phyloP scores from a whole-genome alignment of 768 basidiomycete species.

The Boletus reticulatus region DNA sequence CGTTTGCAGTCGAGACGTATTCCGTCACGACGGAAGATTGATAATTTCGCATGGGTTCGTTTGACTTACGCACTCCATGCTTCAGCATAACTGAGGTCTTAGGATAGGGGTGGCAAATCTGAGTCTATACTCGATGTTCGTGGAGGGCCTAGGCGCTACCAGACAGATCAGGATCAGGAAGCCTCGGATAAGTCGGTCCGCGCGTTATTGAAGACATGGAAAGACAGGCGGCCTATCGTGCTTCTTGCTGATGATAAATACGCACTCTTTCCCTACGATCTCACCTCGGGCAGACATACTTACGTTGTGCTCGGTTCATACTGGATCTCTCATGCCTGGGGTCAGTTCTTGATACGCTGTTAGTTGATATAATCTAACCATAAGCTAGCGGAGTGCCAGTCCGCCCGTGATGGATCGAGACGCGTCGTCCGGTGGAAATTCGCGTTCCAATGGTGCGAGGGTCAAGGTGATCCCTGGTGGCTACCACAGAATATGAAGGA shows the following conservation, averaged over 20 bases:
- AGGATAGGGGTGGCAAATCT: slow-evolving; percentile 62
- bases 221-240: slow-evolving; percentile 55
- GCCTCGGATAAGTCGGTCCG: slow-evolving; percentile 69
- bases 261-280: slow-evolving; percentile 67
- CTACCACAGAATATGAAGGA: slow-evolving; percentile 9
- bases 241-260: slow-evolving; percentile 78
- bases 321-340: slow-evolving; percentile 63
- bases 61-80: not conserved
- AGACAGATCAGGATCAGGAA: slow-evolving; percentile 61
- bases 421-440: slow-evolving; percentile 79
- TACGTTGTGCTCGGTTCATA: slow-evolving; percentile 61
- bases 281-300: slow-evolving; percentile 45
- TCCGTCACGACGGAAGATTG: slow-evolving; percentile 59
- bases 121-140: slow-evolving; percentile 48
- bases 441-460: slow-evolving; percentile 80
- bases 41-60: slow-evolving; percentile 84
- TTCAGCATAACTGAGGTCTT: not conserved
- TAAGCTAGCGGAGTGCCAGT: slow-evolving; percentile 56
- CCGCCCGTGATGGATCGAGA: slow-evolving; percentile 43
- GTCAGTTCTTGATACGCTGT: slow-evolving; percentile 6
- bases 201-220: slow-evolving; percentile 60
- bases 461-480: slow-evolving; percentile 63
- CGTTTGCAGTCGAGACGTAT: slow-evolving; percentile 60
- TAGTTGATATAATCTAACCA: slow-evolving; percentile 14
- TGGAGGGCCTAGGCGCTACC: slow-evolving; percentile 38